Evolutionary conservation across 2,329 filamentous ascomycete genomes (phyloP).

Genomic region (Trichoderma guizhouense): DNA sequence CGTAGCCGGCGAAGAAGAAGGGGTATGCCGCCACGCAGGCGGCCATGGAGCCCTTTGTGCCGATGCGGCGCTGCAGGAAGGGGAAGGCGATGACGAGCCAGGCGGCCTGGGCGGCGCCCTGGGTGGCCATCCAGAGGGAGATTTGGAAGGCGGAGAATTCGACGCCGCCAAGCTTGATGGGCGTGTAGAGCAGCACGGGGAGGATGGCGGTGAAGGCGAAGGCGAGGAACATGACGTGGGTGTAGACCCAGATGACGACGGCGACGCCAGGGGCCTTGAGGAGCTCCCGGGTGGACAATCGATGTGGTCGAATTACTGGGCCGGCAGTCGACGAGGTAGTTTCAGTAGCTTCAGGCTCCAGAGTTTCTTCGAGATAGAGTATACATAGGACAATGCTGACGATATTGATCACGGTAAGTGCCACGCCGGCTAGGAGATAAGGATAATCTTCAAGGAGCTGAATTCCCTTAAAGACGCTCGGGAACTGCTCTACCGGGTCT

Average conservation of each 20-base stretch:
- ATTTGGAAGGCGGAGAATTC: conserved; percentile 62
- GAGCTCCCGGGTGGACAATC: conserved; percentile 38
- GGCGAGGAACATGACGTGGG: conserved; percentile 64
- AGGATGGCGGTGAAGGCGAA: conserved; percentile 69
- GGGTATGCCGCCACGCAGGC: conserved; percentile 57
- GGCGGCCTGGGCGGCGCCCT: conserved; percentile 62
- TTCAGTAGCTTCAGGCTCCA: conserved; percentile 25
- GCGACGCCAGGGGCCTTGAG: conserved; percentile 61
- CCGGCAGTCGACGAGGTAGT: conserved; percentile 5
- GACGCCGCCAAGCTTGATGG: conserved; percentile 60
- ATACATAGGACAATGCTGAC: conserved; percentile 40
- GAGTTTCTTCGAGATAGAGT: conserved; percentile 63
- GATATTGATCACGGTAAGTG: conserved; percentile 49
- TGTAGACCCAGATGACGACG: conserved; percentile 63
- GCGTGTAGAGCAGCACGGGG: conserved; percentile 67
- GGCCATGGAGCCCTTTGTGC: conserved; percentile 63
- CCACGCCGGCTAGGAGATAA: conserved; percentile 54
- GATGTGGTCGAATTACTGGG: background rate
- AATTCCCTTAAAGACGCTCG: conserved; percentile 46
- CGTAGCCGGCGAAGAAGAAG: conserved; percentile 58
- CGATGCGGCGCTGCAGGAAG: conserved; percentile 59
- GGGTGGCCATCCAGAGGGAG: conserved; percentile 61
- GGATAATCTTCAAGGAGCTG: conserved; percentile 49
- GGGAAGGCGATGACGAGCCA: conserved; percentile 74
- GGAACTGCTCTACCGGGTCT: conserved; percentile 63